Evolutionary conservation across 1,139 yeast species (phyloP).

Genomic region (Debaryomyces subglobosus): DNA sequence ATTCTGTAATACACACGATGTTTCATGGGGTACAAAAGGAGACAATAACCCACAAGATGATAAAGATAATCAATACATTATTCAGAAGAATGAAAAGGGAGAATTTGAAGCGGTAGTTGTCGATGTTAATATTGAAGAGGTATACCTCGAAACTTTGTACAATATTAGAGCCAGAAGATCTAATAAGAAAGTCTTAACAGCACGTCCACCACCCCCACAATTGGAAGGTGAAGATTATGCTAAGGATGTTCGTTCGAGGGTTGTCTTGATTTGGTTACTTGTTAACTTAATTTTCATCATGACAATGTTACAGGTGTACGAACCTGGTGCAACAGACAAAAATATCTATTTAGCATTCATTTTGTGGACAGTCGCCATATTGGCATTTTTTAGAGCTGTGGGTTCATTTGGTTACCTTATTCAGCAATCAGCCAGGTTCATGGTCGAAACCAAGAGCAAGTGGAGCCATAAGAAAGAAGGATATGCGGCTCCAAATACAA

Average conservation of each 20-base stretch:
- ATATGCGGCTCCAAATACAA: conserved; percentile 38
- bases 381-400: conserved; percentile 75
- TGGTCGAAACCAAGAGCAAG: conserved; percentile 46
- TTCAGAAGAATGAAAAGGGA: conserved; percentile 51
- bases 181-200: conserved; percentile 52
- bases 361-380: conserved; percentile 86
- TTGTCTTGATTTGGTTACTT: conserved; percentile 90
- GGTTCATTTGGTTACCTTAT: conserved; percentile 74
- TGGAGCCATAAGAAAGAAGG: conserved; percentile 47
- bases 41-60: conserved; percentile 73
- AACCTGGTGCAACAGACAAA: conserved; percentile 55
- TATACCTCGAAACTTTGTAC: conserved; percentile 75
- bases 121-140: conserved; percentile 87
- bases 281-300: conserved; percentile 77
- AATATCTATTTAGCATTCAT: conserved; percentile 83
- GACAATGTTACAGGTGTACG: conserved; percentile 83
- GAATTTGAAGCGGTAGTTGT: conserved; percentile 91
- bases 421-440: conserved; percentile 41
- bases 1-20: conserved; percentile 94
- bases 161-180: conserved; percentile 76
- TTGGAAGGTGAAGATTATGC: conserved; percentile 85
- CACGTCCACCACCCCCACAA: conserved; percentile 40
- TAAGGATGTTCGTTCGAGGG: conserved; percentile 90
- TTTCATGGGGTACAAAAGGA: conserved; percentile 97
- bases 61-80: conserved; percentile 44